A percentile compares a stretch with the other conserved stretches of the same genome.
These are phyloP conservation scores for Candida coleopterorum DNA, from an alignment of 805 yeast genomes.

Conservation along the genomic window DNA sequence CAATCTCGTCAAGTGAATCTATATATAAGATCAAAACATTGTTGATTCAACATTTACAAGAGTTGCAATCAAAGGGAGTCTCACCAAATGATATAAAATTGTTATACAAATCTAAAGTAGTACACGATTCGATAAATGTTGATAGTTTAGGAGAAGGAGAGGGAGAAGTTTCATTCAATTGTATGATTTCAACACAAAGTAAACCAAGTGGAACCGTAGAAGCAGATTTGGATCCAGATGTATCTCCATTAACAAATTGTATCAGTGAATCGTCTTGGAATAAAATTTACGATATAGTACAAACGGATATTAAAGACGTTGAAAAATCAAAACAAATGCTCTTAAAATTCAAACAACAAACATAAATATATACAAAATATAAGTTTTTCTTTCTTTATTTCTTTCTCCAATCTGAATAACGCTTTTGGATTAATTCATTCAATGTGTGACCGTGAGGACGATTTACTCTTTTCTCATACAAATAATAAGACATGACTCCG, in stretches of 20 bases:
- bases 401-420: slow-evolving; percentile 9
- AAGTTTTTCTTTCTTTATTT: background rate
- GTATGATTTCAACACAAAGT: slow-evolving; percentile 32
- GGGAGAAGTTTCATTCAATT: slow-evolving; percentile 33
- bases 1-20: slow-evolving; percentile 22
- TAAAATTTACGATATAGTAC: slow-evolving; percentile 33
- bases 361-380: slow-evolving; percentile 2
- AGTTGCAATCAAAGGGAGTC: slow-evolving; percentile 23
- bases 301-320: slow-evolving; percentile 27
- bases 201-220: slow-evolving; percentile 4
- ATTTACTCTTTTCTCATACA: slow-evolving; percentile 55
- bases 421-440: slow-evolving; percentile 44
- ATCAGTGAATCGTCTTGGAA: slow-evolving; percentile 36
- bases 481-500: slow-evolving; percentile 60
- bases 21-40: slow-evolving; percentile 35
- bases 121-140: slow-evolving; percentile 43
- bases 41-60: slow-evolving; percentile 26
- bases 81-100: slow-evolving; percentile 43
- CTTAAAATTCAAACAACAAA: slow-evolving; percentile 13
- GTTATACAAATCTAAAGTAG: slow-evolving; percentile 58
- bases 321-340: slow-evolving; percentile 17
- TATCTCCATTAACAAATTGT: slow-evolving; percentile 1
- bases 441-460: slow-evolving; percentile 58
- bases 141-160: slow-evolving; percentile 14
- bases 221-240: slow-evolving; percentile 3